Conservation (phyloP, 768 basidiomycete species). For the Trichaptum fuscoviolaceum region DNA sequence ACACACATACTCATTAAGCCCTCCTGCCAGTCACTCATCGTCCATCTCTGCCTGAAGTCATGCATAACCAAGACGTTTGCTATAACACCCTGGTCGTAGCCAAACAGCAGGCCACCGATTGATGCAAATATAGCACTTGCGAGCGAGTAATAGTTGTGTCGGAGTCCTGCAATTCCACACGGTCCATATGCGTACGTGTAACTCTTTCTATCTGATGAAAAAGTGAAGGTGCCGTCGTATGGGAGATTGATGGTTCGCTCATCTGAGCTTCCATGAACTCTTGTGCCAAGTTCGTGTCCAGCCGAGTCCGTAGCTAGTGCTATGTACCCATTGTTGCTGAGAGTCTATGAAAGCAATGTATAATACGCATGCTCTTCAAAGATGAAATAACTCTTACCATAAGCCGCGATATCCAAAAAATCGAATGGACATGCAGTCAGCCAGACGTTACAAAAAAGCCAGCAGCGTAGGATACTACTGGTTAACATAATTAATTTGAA, state of each 20-base stretch:
- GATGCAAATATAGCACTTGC: conserved; percentile 71
- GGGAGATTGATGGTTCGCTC: neutral
- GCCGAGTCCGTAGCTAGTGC: neutral
- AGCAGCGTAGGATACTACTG: too few species aligned
- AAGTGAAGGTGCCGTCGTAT: neutral
- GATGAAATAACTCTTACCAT: neutral
- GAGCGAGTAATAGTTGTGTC: conserved; percentile 58
- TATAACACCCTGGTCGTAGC: conserved; percentile 83
- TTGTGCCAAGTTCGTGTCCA: too few species aligned
- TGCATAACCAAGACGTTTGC: conserved; percentile 83
- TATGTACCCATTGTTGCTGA: neutral
- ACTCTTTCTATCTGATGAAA: neutral
- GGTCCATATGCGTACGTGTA: conserved; percentile 76
- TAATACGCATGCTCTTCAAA: neutral
- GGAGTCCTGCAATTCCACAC: conserved; percentile 56
- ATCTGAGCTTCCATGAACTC: neutral
- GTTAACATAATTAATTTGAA: too few species aligned
- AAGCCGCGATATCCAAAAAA: neutral
- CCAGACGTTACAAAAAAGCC: too few species aligned
- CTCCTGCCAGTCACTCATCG: conserved; percentile 64
- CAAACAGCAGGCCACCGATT: conserved; percentile 73
- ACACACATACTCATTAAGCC: conserved; percentile 65
- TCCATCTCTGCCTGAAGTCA: conserved; percentile 66
- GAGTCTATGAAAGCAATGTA: neutral
- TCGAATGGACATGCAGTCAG: neutral